Evolutionary conservation across 805 yeast genomes (phyloP).

Genomic region (Candida sphagnicola): DNA sequence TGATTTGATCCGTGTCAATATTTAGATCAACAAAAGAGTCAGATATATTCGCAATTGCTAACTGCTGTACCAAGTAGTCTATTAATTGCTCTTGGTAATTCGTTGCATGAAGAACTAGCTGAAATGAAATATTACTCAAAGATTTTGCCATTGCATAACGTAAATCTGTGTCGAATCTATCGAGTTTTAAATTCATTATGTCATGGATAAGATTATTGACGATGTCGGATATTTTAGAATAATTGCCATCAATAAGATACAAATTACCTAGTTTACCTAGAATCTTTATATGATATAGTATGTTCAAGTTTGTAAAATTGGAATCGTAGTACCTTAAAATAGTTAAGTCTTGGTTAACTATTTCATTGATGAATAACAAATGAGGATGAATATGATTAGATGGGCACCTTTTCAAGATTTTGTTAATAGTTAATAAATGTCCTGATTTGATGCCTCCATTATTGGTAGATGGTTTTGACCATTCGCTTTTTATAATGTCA

Average conservation of each 20-base stretch:
- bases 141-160: conserved; percentile 68
- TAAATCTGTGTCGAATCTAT: conserved; percentile 47
- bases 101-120: conserved; percentile 27
- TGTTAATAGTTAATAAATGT: conserved; percentile 37
- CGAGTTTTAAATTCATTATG: conserved; percentile 30
- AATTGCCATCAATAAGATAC: conserved; percentile 20
- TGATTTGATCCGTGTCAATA: conserved; percentile 26
- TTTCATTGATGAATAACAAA: conserved; percentile 10
- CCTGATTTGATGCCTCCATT: conserved; percentile 24
- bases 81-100: conserved; percentile 44
- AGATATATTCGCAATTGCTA: conserved; percentile 21
- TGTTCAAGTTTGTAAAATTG: conserved; percentile 12
- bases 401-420: conserved; percentile 26
- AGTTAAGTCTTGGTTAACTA: conserved; percentile 15
- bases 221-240: conserved; percentile 43
- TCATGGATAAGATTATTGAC: conserved; percentile 44
- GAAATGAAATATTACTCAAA: conserved; percentile 44
- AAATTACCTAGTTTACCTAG: conserved; percentile 33
- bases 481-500: conserved; percentile 11
- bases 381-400: conserved; percentile 7
- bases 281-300: conserved; percentile 30
- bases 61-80: conserved; percentile 23
- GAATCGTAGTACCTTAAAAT: conserved; percentile 6
- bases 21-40: neutral
- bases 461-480: conserved; percentile 12